Percentiles rank a stretch among this genome's conserved stretches.
Evolutionary conservation across 768 basidiomycete species (phyloP).

Genomic region (Suillus clintonianus): DNA sequence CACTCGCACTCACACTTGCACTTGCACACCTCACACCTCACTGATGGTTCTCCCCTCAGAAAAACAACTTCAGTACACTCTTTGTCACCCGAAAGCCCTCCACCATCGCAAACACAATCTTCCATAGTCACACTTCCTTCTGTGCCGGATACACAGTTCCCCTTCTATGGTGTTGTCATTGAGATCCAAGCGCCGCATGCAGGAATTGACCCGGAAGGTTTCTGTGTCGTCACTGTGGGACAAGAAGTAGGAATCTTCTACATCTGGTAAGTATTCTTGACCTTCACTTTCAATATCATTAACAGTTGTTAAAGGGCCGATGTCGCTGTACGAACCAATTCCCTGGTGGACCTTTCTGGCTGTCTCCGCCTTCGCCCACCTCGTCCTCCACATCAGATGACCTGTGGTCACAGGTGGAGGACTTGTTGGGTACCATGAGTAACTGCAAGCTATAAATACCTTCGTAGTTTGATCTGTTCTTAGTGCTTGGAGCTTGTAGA

Average conservation of each 20-base stretch:
- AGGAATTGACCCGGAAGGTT: not conserved
- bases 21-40: not conserved
- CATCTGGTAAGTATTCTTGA: not conserved
- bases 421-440: not conserved
- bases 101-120: no score
- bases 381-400: not conserved
- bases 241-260: constrained; percentile 2
- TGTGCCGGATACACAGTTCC: no score
- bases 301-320: not conserved
- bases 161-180: no score
- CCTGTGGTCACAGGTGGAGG: constrained; percentile 1
- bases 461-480: no score
- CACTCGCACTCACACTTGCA: not conserved
- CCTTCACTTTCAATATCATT: not conserved
- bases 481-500: no score
- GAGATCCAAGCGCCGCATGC: not conserved
- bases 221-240: not conserved
- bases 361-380: not conserved
- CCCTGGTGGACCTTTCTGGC: not conserved
- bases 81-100: no score
- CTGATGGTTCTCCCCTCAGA: not conserved
- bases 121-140: no score
- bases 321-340: not conserved
- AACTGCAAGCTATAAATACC: not conserved
- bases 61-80: not conserved